phyloP scores from a whole-genome alignment of 371 early-diverging fungal species.

The Vittaforma corneae region DNA sequence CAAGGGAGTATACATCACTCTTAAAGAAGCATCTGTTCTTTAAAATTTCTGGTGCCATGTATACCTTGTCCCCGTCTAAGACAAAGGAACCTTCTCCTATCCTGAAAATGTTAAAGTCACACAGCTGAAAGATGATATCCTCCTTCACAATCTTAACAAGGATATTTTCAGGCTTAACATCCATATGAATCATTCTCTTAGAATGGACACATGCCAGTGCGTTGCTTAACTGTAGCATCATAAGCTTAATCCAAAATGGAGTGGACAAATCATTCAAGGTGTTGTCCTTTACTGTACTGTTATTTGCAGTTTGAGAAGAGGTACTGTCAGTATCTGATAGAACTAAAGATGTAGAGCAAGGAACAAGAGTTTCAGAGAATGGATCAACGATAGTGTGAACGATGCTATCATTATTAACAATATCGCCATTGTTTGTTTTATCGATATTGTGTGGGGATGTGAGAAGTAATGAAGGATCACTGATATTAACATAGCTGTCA shows the following conservation, averaged over 20 bases:
- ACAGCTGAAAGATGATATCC: conserved; percentile 34
- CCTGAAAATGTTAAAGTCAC: conserved; percentile 53
- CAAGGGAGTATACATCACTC: conserved; percentile 78
- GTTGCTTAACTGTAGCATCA: not conserved
- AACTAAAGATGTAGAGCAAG: too few species aligned
- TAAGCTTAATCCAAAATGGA: not conserved
- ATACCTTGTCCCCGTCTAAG: conserved; percentile 80
- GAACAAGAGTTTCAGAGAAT: too few species aligned
- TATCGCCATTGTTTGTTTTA: too few species aligned
- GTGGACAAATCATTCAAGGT: too few species aligned
- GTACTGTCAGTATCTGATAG: too few species aligned
- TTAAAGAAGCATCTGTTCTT: conserved; percentile 65
- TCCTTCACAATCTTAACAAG: conserved; percentile 7
- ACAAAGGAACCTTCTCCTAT: conserved; percentile 44
- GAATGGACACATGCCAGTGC: conserved; percentile 20
- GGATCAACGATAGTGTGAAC: too few species aligned
- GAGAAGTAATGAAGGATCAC: too few species aligned
- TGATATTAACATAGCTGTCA: too few species aligned
- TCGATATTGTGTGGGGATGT: too few species aligned
- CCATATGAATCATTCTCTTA: conserved; percentile 45
- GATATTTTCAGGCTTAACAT: conserved; percentile 57
- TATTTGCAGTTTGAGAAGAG: too few species aligned
- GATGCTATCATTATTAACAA: too few species aligned
- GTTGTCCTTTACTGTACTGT: too few species aligned
- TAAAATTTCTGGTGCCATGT: conserved; percentile 82